These are phyloP conservation scores for Solanum hybrid DNA, from an alignment of 305 asterid genomes.

Conservation along the genomic window DNA sequence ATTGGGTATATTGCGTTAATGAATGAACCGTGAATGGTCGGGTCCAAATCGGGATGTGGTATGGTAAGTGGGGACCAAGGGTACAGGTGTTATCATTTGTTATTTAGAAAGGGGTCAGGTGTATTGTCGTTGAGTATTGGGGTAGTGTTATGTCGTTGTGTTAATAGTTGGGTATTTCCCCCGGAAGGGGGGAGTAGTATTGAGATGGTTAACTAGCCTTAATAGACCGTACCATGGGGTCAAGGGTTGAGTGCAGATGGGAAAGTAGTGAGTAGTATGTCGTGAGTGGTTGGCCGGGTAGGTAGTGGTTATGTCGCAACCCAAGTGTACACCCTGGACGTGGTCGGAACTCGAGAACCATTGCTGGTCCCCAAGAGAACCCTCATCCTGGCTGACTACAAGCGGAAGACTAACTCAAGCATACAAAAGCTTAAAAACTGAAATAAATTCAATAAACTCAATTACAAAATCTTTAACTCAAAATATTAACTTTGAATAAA, in stretches of 20 bases:
- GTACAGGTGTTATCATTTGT: fast-evolving
- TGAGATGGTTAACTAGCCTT: neutral
- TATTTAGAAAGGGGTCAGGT: neutral
- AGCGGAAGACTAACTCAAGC: too few species aligned
- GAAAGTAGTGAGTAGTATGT: neutral
- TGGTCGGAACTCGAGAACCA: too few species aligned
- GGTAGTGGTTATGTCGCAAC: neutral
- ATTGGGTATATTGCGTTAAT: neutral
- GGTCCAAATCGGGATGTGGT: too few species aligned
- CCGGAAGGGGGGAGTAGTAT: too few species aligned
- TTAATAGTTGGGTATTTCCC: neutral
- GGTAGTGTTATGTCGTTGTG: neutral
- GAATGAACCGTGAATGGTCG: too few species aligned
- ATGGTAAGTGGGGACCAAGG: neutral
- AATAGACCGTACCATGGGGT: neutral
- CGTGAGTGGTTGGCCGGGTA: neutral
- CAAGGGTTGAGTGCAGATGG: neutral
- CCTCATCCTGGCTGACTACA: too few species aligned
- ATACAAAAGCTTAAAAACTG: too few species aligned
- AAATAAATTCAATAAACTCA: too few species aligned
- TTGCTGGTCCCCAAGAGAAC: too few species aligned
- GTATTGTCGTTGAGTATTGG: neutral
- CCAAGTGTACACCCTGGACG: too few species aligned
- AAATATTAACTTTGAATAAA: too few species aligned
- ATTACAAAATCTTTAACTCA: too few species aligned